Conservation (phyloP, 768 basidiomycete species). For the Lentinula boryana region DNA sequence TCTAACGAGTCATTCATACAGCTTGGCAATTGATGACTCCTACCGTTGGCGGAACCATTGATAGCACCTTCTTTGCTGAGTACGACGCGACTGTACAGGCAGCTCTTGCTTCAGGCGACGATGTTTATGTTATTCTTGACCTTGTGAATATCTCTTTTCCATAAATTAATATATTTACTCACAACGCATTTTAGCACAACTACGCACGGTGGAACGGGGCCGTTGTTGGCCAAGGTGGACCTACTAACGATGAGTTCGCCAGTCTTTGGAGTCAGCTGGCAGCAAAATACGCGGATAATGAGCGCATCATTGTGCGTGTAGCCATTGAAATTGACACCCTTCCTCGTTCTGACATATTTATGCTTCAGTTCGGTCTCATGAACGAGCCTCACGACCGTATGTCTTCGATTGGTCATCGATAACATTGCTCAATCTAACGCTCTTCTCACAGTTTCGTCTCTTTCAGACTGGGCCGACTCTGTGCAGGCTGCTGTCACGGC, state of each 20-base stretch:
- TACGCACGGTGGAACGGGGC: slow-evolving; percentile 53
- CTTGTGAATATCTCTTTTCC: slow-evolving; percentile 23
- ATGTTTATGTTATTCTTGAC: slow-evolving; percentile 45
- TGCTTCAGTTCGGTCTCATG: slow-evolving; percentile 31
- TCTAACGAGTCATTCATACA: slow-evolving; percentile 9
- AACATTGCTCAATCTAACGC: too few relatives aligned
- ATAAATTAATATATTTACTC: background rate
- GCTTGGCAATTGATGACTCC: slow-evolving; percentile 52
- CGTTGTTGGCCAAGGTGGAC: slow-evolving; percentile 55
- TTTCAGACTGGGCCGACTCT: slow-evolving; percentile 37
- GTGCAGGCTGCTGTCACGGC: slow-evolving; percentile 55
- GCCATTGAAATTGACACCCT: slow-evolving; percentile 10
- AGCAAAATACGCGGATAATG: slow-evolving; percentile 34
- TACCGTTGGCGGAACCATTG: slow-evolving; percentile 40
- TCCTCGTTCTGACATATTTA: background rate
- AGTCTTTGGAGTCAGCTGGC: slow-evolving; percentile 50
- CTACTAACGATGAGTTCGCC: slow-evolving; percentile 44
- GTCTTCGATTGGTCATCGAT: too few relatives aligned
- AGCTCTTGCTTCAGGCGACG: slow-evolving; percentile 31
- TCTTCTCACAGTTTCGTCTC: slow-evolving; percentile 16
- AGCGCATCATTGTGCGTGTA: slow-evolving; percentile 31
- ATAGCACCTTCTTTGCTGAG: slow-evolving; percentile 33
- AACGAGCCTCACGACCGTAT: slow-evolving; percentile 52
- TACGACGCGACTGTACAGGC: slow-evolving; percentile 47
- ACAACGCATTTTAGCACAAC: slow-evolving; percentile 36